These are phyloP conservation scores for Zygosaccharomyces pseudobailii DNA, from an alignment of 1,139 yeast species.

Conservation along the genomic window DNA sequence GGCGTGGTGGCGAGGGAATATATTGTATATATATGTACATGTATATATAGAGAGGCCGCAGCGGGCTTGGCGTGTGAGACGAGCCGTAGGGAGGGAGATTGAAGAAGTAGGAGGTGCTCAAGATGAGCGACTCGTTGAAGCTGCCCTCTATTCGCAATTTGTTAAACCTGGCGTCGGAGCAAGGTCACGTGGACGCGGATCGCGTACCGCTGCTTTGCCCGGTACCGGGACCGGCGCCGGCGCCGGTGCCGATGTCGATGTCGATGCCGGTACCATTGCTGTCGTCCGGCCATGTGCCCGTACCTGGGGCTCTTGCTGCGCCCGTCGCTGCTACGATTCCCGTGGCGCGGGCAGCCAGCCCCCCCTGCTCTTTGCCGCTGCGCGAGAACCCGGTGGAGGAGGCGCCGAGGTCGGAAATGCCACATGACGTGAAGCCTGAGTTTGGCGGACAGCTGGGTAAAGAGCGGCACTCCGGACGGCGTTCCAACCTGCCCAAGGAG, in stretches of 20 bases:
- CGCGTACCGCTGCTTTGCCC: neutral
- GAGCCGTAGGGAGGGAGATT: neutral
- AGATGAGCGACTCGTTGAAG: conserved; percentile 8
- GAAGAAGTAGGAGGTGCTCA: neutral
- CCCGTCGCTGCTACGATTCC: neutral
- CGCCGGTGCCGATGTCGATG: neutral
- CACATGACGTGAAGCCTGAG: neutral
- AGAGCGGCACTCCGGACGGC: conserved; percentile 20
- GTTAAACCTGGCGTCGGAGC: conserved; percentile 13
- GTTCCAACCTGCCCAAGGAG: conserved; percentile 83
- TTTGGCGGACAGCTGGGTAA: neutral
- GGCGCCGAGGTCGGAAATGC: no score
- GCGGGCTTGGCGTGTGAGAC: neutral
- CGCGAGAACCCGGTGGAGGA: neutral
- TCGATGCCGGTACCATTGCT: neutral
- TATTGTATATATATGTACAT: neutral
- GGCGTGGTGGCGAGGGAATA: neutral
- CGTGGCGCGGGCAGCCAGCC: neutral
- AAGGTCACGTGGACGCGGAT: neutral
- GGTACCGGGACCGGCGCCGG: neutral
- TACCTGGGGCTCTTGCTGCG: neutral
- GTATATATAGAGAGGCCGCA: neutral
- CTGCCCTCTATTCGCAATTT: conserved; percentile 23
- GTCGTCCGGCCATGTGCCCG: neutral
- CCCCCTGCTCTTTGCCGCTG: no score